Percentiles rank a stretch among this genome's conserved stretches.
Evolutionary conservation across 345 rosid species (phyloP).

Genomic region (Mallotus nudiflorus): DNA sequence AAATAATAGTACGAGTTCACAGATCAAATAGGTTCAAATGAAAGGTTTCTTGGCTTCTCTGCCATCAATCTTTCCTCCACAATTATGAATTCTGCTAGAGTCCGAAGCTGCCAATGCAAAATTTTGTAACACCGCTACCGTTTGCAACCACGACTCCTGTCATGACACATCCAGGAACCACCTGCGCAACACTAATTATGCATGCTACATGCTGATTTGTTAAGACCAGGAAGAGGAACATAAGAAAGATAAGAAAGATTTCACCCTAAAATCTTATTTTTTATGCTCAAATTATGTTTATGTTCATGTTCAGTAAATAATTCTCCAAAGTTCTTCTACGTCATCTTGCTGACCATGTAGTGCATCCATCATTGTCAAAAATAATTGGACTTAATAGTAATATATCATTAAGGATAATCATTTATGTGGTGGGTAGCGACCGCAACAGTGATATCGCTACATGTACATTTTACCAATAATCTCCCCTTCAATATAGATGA

Average conservation of each 20-base stretch:
- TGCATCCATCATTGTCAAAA: background rate
- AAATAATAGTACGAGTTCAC: slow-evolving; percentile 15
- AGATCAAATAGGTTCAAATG: slow-evolving; percentile 49
- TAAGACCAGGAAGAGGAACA: background rate
- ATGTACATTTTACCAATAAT: no score
- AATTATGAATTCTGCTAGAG: slow-evolving; percentile 43
- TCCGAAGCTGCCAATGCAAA: slow-evolving; percentile 43
- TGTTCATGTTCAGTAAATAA: background rate
- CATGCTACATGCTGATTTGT: background rate
- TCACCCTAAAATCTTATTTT: background rate
- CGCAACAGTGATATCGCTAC: no score
- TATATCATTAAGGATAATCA: no score
- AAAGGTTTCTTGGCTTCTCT: slow-evolving; percentile 35
- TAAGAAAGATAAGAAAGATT: background rate
- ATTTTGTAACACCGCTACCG: slow-evolving; percentile 34
- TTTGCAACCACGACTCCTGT: slow-evolving; percentile 43
- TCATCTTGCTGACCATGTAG: background rate
- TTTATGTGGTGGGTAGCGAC: no score
- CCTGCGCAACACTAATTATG: slow-evolving; percentile 13
- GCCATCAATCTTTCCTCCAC: slow-evolving; percentile 48
- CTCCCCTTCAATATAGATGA: no score
- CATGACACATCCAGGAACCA: slow-evolving; percentile 53
- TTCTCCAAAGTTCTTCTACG: background rate
- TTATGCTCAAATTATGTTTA: background rate
- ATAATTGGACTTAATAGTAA: background rate